Percentiles rank a stretch among this genome's conserved stretches.
Conservation (phyloP, 805 yeast species). For the Candida montana region DNA sequence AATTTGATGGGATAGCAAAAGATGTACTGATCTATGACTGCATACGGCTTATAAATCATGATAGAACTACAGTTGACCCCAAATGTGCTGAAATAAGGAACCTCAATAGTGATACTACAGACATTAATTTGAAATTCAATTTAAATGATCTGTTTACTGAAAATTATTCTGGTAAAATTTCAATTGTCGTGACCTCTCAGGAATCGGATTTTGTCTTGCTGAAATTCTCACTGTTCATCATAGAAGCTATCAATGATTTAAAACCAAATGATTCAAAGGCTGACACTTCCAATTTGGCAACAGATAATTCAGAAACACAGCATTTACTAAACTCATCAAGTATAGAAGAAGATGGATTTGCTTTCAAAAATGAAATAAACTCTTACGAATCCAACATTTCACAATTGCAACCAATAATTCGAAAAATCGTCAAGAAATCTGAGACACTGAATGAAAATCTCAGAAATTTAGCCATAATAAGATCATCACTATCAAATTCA, state of each 20-base stretch:
- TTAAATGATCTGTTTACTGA: not conserved
- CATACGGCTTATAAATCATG: not conserved
- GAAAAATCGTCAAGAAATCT: conserved; percentile 15
- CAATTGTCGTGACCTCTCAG: not conserved
- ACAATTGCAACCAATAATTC: conserved; percentile 9
- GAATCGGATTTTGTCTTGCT: not conserved
- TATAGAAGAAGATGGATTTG: conserved; percentile 7
- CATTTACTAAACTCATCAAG: not conserved
- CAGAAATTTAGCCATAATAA: conserved; percentile 16
- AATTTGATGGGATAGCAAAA: not conserved
- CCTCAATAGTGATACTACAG: conserved; percentile 1
- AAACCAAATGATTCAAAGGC: not conserved
- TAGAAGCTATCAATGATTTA: not conserved
- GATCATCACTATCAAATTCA: conserved; percentile 14
- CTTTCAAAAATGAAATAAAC: conserved; percentile 7
- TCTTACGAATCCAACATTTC: conserved; percentile 10
- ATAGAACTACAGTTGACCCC: conserved; percentile 6
- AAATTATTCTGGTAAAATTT: not conserved
- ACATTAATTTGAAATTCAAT: conserved; percentile 2
- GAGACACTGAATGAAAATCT: conserved; percentile 17
- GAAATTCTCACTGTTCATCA: not conserved
- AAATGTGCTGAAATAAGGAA: not conserved
- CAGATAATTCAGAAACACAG: not conserved
- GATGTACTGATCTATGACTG: not conserved
- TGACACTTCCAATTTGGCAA: not conserved